Evolutionary conservation across 768 basidiomycete species (phyloP).

Genomic region (Termitomyces sp.): DNA sequence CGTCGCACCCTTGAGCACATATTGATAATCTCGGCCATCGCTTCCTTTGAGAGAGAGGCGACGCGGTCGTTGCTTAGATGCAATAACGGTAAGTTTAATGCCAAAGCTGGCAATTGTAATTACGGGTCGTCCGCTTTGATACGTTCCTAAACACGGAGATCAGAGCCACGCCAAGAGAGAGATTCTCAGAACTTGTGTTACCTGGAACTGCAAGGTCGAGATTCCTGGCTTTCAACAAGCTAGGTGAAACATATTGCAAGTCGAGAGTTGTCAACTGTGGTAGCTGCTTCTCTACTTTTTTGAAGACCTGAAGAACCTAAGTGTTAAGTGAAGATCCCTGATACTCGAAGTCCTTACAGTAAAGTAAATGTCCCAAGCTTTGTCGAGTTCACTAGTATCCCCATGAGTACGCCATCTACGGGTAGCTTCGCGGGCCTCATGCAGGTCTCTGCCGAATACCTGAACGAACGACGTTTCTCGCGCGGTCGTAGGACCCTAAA

Average conservation of each 20-base stretch:
- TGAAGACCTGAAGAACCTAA: slow-evolving; percentile 68
- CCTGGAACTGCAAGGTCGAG: slow-evolving; percentile 97
- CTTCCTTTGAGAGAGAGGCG: slow-evolving; percentile 83
- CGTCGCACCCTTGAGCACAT: slow-evolving; percentile 75
- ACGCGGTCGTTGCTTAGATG: slow-evolving; percentile 95
- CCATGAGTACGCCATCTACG: slow-evolving; percentile 82
- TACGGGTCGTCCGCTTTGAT: slow-evolving; percentile 82
- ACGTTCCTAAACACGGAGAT: slow-evolving; percentile 59
- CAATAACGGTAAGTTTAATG: slow-evolving; percentile 88
- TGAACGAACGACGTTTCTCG: slow-evolving; percentile 95
- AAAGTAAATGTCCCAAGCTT: slow-evolving; percentile 99
- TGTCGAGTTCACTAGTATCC: slow-evolving; percentile 87
- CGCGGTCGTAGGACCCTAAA: slow-evolving; percentile 87
- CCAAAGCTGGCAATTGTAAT: slow-evolving; percentile 83
- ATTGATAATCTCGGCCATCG: slow-evolving; percentile 93
- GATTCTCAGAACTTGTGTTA: slow-evolving; percentile 20
- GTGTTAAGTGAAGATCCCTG: neutral
- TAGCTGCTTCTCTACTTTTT: slow-evolving; percentile 92
- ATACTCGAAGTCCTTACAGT: slow-evolving; percentile 44
- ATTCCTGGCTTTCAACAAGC: slow-evolving; percentile 81
- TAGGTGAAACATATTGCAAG: slow-evolving; percentile 95
- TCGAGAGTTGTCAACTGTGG: slow-evolving; percentile 87
- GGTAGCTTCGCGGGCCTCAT: slow-evolving; percentile 90
- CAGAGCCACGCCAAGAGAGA: neutral
- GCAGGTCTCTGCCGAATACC: slow-evolving; percentile 88